Evolutionary conservation across 2,329 filamentous ascomycete genomes (phyloP).

Genomic region (Alternaria hordeiaustralica): DNA sequence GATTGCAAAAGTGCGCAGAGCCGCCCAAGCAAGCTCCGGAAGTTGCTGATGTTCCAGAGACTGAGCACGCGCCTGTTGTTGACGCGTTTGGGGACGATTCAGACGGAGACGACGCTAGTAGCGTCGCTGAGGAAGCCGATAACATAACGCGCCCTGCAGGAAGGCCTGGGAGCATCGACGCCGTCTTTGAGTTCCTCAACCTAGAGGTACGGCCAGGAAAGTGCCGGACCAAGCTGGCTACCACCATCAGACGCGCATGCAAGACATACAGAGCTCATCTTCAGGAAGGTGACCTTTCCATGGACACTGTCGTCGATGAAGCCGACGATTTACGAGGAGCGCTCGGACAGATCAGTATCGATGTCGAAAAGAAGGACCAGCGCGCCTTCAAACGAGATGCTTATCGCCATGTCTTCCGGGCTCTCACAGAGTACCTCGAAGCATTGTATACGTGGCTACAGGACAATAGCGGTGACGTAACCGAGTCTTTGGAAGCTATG

Average conservation of each 20-base stretch:
- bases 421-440: constrained; percentile 22
- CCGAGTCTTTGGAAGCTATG: constrained; percentile 20
- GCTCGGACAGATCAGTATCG: constrained; percentile 9
- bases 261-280: constrained; percentile 1
- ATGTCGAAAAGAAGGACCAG: constrained; percentile 6
- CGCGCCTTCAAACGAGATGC: constrained; percentile 35
- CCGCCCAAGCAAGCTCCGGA: background rate
- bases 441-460: constrained; percentile 23
- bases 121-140: background rate
- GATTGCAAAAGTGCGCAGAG: background rate
- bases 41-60: background rate
- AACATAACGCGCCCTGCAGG: background rate
- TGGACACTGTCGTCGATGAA: constrained; percentile 14
- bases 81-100: background rate
- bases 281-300: constrained; percentile 6
- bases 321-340: constrained; percentile 8
- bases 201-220: constrained; percentile 18
- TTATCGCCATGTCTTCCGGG: constrained; percentile 34
- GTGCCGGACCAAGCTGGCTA: constrained; percentile 26
- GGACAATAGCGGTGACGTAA: constrained; percentile 4
- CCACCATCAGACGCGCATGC: constrained; percentile 20
- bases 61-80: background rate
- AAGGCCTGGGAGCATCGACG: constrained; percentile 11
- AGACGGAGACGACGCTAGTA: constrained; percentile 3
- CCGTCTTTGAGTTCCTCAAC: constrained; percentile 32